Evolutionary conservation across 805 yeast species (phyloP).

Genomic region (Candida vartiovaarae): DNA sequence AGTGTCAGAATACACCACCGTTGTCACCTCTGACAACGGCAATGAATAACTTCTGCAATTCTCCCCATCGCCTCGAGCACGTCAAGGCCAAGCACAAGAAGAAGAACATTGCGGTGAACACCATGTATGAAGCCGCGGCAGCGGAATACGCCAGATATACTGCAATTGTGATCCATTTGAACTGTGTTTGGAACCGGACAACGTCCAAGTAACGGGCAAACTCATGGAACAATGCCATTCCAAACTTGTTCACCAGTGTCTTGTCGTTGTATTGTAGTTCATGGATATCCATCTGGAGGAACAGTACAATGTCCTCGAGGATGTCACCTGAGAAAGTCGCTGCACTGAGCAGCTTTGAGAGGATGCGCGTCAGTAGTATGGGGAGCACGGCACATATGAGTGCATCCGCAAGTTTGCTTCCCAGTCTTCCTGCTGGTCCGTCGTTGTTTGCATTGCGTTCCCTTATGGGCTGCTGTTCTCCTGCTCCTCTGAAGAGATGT

Average conservation of each 20-base stretch:
- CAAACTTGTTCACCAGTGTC: conserved; percentile 10
- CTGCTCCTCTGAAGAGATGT: too few relatives aligned
- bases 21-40: conserved; percentile 6
- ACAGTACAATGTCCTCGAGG: conserved; percentile 7
- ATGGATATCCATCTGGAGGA: background rate
- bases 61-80: conserved; percentile 13
- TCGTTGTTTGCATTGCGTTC: too few relatives aligned
- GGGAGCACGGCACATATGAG: conserved; percentile 10
- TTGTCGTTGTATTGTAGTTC: conserved; percentile 1
- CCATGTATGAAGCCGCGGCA: conserved; percentile 11
- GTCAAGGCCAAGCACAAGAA: conserved; percentile 11
- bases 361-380: conserved; percentile 3
- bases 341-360: conserved; percentile 7
- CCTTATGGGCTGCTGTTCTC: too few relatives aligned
- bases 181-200: background rate
- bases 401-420: conserved; percentile 3
- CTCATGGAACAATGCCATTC: conserved; percentile 4
- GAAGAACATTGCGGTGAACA: conserved; percentile 11
- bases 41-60: conserved; percentile 3
- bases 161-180: conserved; percentile 5
- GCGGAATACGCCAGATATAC: conserved; percentile 10
- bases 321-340: conserved; percentile 16
- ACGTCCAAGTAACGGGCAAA: conserved; percentile 1
- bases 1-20: conserved; percentile 5
- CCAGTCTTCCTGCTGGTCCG: background rate